Conservation (phyloP, 2,329 filamentous ascomycete species). For the Thyridium curvatum region DNA sequence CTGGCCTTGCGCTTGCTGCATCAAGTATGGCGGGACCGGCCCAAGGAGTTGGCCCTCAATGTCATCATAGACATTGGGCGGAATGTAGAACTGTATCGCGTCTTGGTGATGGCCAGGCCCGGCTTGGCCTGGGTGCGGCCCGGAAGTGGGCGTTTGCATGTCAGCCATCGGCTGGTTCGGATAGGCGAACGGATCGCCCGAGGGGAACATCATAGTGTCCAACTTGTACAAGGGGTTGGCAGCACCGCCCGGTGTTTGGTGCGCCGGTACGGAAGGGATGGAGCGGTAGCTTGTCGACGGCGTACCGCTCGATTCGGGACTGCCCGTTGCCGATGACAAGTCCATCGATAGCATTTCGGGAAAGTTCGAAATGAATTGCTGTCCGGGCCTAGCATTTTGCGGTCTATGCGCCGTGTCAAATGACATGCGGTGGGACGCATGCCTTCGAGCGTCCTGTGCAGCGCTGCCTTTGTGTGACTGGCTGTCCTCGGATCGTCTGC, state of each 20-base stretch:
- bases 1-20: conserved; percentile 6
- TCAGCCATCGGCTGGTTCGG: conserved; percentile 67
- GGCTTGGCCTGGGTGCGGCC: conserved; percentile 18
- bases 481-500: conserved; percentile 16
- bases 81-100: conserved; percentile 42
- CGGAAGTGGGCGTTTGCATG: conserved; percentile 29
- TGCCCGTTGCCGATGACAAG: conserved; percentile 31
- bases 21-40: conserved; percentile 35
- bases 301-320: conserved; percentile 25
- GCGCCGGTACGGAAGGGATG: conserved; percentile 12
- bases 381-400: conserved; percentile 17
- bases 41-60: conserved; percentile 69
- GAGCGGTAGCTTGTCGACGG: conserved; percentile 22
- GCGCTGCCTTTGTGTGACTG: conserved; percentile 6
- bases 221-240: conserved; percentile 58
- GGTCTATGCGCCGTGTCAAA: conserved; percentile 16
- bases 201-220: conserved; percentile 75
- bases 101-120: conserved; percentile 23
- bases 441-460: no score
- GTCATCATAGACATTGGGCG: conserved; percentile 48
- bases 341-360: conserved; percentile 40
- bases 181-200: conserved; percentile 72
- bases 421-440: conserved; percentile 11
- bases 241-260: conserved; percentile 18
- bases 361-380: conserved; percentile 30